phyloP scores from a whole-genome alignment of 2,329 filamentous ascomycete genomes.

The Colletotrichum cereale region DNA sequence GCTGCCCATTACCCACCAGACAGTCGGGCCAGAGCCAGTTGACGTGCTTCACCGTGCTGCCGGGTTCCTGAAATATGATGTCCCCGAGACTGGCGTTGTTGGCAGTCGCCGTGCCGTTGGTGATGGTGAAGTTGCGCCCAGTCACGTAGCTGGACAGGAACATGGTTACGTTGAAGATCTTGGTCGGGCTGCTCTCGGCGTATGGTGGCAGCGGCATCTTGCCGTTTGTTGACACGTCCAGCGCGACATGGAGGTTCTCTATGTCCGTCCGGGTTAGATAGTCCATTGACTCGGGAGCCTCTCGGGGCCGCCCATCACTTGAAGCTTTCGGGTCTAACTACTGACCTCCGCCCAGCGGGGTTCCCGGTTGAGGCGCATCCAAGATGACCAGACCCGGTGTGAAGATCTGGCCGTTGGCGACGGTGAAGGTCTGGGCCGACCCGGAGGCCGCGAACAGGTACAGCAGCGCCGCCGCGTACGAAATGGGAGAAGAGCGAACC shows the following conservation, averaged over 20 bases:
- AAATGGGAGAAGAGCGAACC: constrained; percentile 15
- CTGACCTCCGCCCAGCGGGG: constrained; percentile 73
- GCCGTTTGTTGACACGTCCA: constrained; percentile 76
- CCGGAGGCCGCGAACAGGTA: constrained; percentile 45
- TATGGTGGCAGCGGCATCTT: constrained; percentile 71
- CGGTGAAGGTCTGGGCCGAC: constrained; percentile 63
- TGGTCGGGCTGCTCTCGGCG: constrained; percentile 64
- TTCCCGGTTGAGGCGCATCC: constrained; percentile 74
- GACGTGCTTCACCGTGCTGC: constrained; percentile 79
- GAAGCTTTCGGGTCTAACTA: constrained; percentile 35
- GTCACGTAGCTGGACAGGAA: constrained; percentile 76
- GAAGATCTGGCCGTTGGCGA: constrained; percentile 75
- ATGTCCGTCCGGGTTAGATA: constrained; percentile 41
- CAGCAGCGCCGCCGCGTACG: constrained; percentile 42
- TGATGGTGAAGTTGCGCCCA: constrained; percentile 75
- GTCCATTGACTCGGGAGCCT: background rate
- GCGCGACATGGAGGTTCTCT: constrained; percentile 72
- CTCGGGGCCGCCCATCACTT: background rate
- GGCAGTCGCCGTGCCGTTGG: constrained; percentile 68
- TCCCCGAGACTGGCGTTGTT: constrained; percentile 68
- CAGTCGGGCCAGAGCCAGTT: constrained; percentile 80
- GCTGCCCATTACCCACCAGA: constrained; percentile 70
- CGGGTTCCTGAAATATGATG: constrained; percentile 73
- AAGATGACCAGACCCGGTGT: constrained; percentile 77
- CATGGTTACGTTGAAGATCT: constrained; percentile 74